Percentiles rank a stretch among this genome's conserved stretches.
Conservation (phyloP, 2,329 filamentous ascomycete species). For the Rutstroemia sp. region DNA sequence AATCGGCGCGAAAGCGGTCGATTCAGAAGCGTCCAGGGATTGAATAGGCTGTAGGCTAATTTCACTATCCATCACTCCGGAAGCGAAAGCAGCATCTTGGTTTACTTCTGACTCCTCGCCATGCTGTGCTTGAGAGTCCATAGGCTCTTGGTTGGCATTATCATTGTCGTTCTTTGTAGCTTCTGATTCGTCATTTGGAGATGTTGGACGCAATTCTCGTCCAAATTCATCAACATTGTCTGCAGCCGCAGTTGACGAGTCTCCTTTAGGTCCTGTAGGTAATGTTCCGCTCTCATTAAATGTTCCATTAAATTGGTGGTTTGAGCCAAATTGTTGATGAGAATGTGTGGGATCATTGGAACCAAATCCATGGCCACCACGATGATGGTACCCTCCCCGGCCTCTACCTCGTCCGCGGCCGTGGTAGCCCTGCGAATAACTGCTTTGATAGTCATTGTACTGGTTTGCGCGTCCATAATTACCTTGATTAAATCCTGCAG, state of each 20-base stretch:
- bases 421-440: constrained; percentile 50
- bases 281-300: constrained; percentile 26
- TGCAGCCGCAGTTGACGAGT: constrained; percentile 13
- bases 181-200: constrained; percentile 9
- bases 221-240: constrained; percentile 31
- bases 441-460: constrained; percentile 66
- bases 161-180: background rate
- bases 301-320: constrained; percentile 21
- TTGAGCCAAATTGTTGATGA: constrained; percentile 23
- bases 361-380: constrained; percentile 26
- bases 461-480: constrained; percentile 65
- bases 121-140: constrained; percentile 7
- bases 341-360: constrained; percentile 26
- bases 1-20: constrained; percentile 41
- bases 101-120: constrained; percentile 11
- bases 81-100: constrained; percentile 10
- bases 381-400: constrained; percentile 24
- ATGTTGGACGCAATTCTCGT: constrained; percentile 28
- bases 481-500: constrained; percentile 72
- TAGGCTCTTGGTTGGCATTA: constrained; percentile 4
- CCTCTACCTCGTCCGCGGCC: constrained; percentile 33
- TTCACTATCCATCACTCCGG: constrained; percentile 11
- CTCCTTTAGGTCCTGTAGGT: constrained; percentile 27
- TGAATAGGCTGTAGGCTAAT: constrained; percentile 26
- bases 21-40: constrained; percentile 26